phyloP scores from a whole-genome alignment of 2,329 filamentous ascomycete genomes.

The Aspergillus viridinutans region DNA sequence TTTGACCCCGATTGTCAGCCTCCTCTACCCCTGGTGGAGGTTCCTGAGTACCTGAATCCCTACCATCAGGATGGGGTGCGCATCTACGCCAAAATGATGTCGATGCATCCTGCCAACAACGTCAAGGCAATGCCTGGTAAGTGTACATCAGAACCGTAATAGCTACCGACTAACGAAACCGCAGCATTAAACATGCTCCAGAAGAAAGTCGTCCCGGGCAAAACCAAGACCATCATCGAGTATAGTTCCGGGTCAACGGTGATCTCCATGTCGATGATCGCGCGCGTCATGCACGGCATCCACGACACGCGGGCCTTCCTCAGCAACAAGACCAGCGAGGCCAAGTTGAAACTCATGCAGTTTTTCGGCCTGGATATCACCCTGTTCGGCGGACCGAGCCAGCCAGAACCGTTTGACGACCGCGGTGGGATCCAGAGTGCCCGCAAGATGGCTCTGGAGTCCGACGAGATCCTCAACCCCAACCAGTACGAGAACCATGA shows the following conservation, averaged over 20 bases:
- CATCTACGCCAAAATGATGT: slow-evolving; percentile 65
- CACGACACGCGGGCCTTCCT: slow-evolving; percentile 53
- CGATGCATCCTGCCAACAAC: slow-evolving; percentile 60
- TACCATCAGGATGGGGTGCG: slow-evolving; percentile 55
- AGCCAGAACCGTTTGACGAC: slow-evolving; percentile 52
- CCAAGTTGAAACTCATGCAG: slow-evolving; percentile 54
- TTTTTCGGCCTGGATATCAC: slow-evolving; percentile 58
- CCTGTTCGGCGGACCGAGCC: slow-evolving; percentile 56
- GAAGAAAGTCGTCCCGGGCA: slow-evolving; percentile 38
- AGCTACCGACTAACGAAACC: neutral
- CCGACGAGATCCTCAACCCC: slow-evolving; percentile 47
- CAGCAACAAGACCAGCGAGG: slow-evolving; percentile 55
- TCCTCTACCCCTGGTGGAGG: slow-evolving; percentile 58
- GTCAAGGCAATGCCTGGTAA: slow-evolving; percentile 57
- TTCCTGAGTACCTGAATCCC: slow-evolving; percentile 56
- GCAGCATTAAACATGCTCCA: slow-evolving; percentile 51
- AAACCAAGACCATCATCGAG: slow-evolving; percentile 54
- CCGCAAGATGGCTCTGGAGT: slow-evolving; percentile 39
- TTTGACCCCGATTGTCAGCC: slow-evolving; percentile 57
- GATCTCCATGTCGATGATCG: slow-evolving; percentile 55
- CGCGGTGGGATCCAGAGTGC: slow-evolving; percentile 53
- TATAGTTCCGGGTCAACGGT: slow-evolving; percentile 61
- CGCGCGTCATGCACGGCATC: slow-evolving; percentile 49
- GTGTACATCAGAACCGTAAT: neutral
- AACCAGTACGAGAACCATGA: slow-evolving; percentile 55